Base-by-base conservation (phyloP, 73 alveolate species). In the Diophrys appendiculata region DNA sequence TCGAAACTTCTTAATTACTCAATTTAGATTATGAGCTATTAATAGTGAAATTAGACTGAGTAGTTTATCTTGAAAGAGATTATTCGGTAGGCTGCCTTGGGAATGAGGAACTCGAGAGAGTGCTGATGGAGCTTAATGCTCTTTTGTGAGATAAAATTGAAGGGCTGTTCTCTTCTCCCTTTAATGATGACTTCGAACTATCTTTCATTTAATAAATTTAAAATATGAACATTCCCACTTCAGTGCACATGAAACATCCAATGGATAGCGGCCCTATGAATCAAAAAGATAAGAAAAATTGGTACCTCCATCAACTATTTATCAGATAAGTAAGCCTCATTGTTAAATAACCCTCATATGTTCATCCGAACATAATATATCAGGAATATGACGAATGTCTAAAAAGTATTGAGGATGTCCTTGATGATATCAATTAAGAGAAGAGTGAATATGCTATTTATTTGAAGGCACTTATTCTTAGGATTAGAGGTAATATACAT, bases 351-450 rank as follows among this genome's bases (percentile, higher is more conserved):
- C n/a, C n/a, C n/a, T n/a, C n/a, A n/a, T n/a, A n/a, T n/a, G n/a
- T n/a, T n/a, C n/a, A n/a, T n/a, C n/a, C n/a, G n/a, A n/a, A n/a
- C 18, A 5, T 43, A 18, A 71, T 91, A 8, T 31, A 93, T 33
- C 84, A 95, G 88, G 97, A 90, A 64, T 95, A 89, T 90, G 94
- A 84, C 29, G 97, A 94, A 52, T 94, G 98, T 83, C 68, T 92
- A 13, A 93, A 82, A 74, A 80, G 73, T 23, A 73, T 94, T 0
- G 95, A 92, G 24, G 89, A 90, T 54, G 71, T 80, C 55, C 80
- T 81, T 23, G 52, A 26, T 28, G 90, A 87, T 24, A 79, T 94
- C 8, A 83, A 94, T 69, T n/a, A n/a, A n/a, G 82, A 72, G 30
- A 90, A 86, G 72, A 73, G 91, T 34, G 93, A 92, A 31, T 91